phyloP scores from a whole-genome alignment of 495 filamentous ascomycete genomes.

The Collariella sp. region DNA sequence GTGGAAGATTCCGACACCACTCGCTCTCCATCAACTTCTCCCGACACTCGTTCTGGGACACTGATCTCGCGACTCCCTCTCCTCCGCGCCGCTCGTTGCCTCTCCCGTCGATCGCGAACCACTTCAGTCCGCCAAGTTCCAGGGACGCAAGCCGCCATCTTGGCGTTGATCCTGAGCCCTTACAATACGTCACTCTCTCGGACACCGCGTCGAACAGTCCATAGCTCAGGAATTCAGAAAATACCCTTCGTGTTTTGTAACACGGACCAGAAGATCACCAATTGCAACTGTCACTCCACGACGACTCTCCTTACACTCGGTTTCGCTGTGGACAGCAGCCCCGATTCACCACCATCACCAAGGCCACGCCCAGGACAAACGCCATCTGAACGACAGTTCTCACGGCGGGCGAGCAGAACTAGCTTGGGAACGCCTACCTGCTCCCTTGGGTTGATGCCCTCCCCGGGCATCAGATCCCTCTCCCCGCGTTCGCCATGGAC shows the following conservation, averaged over 20 bases:
- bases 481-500: conserved; percentile 4
- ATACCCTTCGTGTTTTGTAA: too few species aligned
- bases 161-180: background rate
- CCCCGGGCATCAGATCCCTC: background rate
- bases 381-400: background rate
- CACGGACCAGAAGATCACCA: too few species aligned
- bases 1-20: conserved; percentile 2
- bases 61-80: background rate
- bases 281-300: too few species aligned
- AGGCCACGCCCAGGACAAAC: background rate
- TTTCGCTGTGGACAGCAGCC: too few species aligned
- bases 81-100: too few species aligned
- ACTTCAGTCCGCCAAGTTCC: too few species aligned
- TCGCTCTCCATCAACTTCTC: conserved; percentile 11
- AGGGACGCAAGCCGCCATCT: background rate
- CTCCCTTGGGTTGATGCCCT: conserved; percentile 4
- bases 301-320: too few species aligned
- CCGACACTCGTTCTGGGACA: conserved; percentile 3
- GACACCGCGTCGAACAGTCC: background rate
- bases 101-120: background rate
- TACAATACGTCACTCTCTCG: conserved; percentile 1
- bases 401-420: background rate
- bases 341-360: background rate
- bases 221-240: too few species aligned
- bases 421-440: background rate